Evolutionary conservation across 164 flowering plant species (phyloP), one percentile per base, ranked within the genome.

Genomic region (Chimonanthus praecox): DNA sequence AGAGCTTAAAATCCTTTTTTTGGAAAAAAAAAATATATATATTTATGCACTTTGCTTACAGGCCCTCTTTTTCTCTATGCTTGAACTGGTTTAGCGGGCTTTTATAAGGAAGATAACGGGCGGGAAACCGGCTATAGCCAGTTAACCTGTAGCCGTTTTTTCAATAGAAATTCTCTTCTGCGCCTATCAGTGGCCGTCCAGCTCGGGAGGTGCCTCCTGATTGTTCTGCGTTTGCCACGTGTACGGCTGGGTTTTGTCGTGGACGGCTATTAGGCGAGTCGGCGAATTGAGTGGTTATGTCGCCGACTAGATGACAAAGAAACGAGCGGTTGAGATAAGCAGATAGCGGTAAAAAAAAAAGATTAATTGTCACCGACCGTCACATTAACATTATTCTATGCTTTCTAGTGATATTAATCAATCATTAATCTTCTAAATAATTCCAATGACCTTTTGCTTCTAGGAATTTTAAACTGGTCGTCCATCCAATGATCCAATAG

Each of bases 131-230:
- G 81, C 47, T 68, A 67, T 49, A 66, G 71, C 84, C 84, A 64
- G 85, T 85, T 16, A 16, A 76, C 81, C 82, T 75, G 81, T 65
- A 20, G 49, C 13, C 5, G 44, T 0, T 0, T n/a, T 46, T 72
- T 49, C 3, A 6, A 15, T 7, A 43, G n/a, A 21, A 72, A 49
- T 63, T 64, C 68, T 18, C 15, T 7, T 6, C 46, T 8, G 4
- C 51, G 48, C 58, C 48, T 20, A 67, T 46, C 67, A 47, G 45
- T 50, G 8, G 49, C 58, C 5, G 33, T 6, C 11, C 67, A 61
- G 58, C 67, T 61, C 33, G 48, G 58, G 58, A 15, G 33, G 73
- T 49, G 51, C 74, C 67, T 62, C 74, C 74, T 0, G 10, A 33
- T 47, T 33, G 18, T 5, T 47, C 64, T 15, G 2, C 0, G 45